These are phyloP conservation scores for Macrolepiota albuminosa DNA, from an alignment of 768 basidiomycete species.

Conservation along the genomic window DNA sequence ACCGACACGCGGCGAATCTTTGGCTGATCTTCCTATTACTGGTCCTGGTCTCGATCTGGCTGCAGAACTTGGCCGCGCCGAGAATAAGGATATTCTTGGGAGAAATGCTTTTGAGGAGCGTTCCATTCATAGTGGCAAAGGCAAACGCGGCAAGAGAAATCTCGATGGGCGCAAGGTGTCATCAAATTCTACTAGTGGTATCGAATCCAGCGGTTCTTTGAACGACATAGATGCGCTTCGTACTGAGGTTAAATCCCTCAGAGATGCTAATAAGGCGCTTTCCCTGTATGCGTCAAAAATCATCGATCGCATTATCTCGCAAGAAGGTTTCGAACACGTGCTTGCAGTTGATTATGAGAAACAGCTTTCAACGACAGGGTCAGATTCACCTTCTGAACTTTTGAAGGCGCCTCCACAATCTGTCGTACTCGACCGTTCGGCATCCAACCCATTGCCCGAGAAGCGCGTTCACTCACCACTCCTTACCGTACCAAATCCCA, in stretches of 20 bases:
- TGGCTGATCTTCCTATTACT: conserved; percentile 82
- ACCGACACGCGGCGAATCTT: conserved; percentile 69
- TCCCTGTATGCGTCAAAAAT: conserved; percentile 97
- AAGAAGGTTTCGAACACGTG: conserved; percentile 96
- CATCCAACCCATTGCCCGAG: conserved; percentile 29
- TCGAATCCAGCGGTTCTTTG: conserved; percentile 37
- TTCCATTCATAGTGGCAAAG: conserved; percentile 37
- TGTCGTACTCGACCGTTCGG: conserved; percentile 42
- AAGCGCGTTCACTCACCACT: conserved; percentile 20
- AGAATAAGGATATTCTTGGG: conserved; percentile 78
- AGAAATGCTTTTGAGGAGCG: conserved; percentile 49
- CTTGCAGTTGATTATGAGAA: conserved; percentile 89
- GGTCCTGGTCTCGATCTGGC: conserved; percentile 88
- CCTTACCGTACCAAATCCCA: conserved; percentile 26
- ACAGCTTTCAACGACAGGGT: conserved; percentile 37
- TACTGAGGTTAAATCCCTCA: conserved; percentile 85
- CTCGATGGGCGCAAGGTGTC: conserved; percentile 35
- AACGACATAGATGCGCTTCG: conserved; percentile 74
- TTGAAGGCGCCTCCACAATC: conserved; percentile 61
- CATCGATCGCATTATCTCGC: conserved; percentile 92
- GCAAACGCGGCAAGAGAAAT: conserved; percentile 45
- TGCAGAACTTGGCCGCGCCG: conserved; percentile 86
- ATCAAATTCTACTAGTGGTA: conserved; percentile 27
- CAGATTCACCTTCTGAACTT: conserved; percentile 24
- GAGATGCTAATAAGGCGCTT: conserved; percentile 93